Conservation (phyloP, 495 filamentous ascomycete genomes). For the Daldinia loculata region DNA sequence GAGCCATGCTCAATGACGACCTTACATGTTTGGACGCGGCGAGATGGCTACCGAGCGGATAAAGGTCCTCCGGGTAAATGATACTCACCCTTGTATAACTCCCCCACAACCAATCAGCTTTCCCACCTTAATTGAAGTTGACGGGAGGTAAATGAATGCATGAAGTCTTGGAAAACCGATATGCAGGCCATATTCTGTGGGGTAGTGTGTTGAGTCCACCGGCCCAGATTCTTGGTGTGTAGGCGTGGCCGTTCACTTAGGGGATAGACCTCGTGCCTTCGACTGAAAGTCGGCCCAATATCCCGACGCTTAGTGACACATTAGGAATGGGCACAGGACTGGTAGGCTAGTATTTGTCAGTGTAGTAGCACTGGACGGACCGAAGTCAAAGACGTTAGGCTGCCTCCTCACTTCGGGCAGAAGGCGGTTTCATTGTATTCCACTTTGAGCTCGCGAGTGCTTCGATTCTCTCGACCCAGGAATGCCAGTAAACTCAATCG, state of each 20-base stretch:
- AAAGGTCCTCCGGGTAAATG: slow-evolving; percentile 37
- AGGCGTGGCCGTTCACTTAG: not conserved
- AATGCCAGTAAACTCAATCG: not conserved
- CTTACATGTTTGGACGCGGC: slow-evolving; percentile 32
- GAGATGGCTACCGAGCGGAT: slow-evolving; percentile 41
- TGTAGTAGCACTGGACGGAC: not conserved
- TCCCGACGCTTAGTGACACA: not conserved
- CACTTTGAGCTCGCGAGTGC: not conserved
- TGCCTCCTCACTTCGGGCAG: slow-evolving; percentile 9
- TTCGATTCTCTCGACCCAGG: not conserved
- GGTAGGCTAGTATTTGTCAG: slow-evolving; percentile 27
- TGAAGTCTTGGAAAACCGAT: not conserved
- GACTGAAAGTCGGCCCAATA: not conserved
- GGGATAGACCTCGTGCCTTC: not conserved
- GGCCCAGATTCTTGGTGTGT: slow-evolving; percentile 7
- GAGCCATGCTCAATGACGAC: slow-evolving; percentile 31
- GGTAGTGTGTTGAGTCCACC: slow-evolving; percentile 5
- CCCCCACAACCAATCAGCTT: slow-evolving; percentile 15
- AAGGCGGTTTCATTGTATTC: slow-evolving; percentile 8
- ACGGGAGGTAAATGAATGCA: slow-evolving; percentile 5
- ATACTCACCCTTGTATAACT: slow-evolving; percentile 7
- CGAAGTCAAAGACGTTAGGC: not conserved
- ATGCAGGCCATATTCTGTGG: slow-evolving; percentile 12
- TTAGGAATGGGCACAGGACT: not conserved
- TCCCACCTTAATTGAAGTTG: slow-evolving; percentile 6